Base-by-base conservation (phyloP, 148 eudicot genomes). In the Camellia japonica region DNA sequence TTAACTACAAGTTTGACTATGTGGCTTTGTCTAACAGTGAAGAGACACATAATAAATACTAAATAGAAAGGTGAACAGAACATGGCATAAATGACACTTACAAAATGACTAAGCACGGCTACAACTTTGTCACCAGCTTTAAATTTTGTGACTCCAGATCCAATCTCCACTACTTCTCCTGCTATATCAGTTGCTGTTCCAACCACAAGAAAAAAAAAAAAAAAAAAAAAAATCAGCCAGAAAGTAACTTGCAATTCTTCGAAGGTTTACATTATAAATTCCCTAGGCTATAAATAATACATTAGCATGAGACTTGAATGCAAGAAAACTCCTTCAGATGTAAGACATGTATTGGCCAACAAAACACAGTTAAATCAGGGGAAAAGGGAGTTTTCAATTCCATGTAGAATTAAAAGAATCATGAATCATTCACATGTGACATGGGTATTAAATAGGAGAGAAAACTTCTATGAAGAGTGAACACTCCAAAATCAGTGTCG, bases 81-180 rank as follows among this genome's bases (percentile, higher is more conserved):
- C 7, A 55, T 6, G 56, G 16, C 44, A 51, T 75, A 46, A 18
- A 7, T 15, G 41, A 62, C 58, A 87, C 90, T 88, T 88, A 89
- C 95, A 58, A 64, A 1, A 77, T 52, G 62, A 73, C 72, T 68
- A 65, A 90, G 84, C 9, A 85, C 13, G 23, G 93, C 88, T 23
- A 93, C 88, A 56, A 95, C 94, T 84, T 93, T 91, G 85, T 91
- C 95, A 61, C 97, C 95, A 20, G 83, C 77, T 80, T 95, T 89
- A 61, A 90, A 88, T 44, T 88, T 89, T 20, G 71, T 81, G 43
- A 91, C 94, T 74, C 69, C 85, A 80, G 91, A 75, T 77, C 98
- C 98, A 87, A 82, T 79, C 79, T 90, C 87, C 43, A 87, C 87
- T 30, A 94, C 90, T 80, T 91, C 97, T 83, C 98, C 98, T n/a